Percentiles rank a stretch among this genome's conserved stretches.
These are phyloP conservation scores for Ophiocordyceps robertsii DNA, from an alignment of 2,329 filamentous ascomycete species.

Conservation along the genomic window DNA sequence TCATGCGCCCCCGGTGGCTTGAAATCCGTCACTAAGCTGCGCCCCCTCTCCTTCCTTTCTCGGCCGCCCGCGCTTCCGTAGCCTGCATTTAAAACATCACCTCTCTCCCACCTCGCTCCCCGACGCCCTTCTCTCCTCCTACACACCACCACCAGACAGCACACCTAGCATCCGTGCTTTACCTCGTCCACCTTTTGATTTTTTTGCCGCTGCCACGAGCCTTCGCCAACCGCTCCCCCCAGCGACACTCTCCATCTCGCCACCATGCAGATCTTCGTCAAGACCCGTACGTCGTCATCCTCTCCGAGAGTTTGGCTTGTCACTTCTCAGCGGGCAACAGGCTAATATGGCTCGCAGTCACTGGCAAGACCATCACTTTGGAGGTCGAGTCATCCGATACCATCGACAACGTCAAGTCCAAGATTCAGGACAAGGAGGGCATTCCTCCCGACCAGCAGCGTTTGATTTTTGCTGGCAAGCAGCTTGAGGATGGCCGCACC, in stretches of 20 bases:
- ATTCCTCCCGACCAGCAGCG: slow-evolving; percentile 94
- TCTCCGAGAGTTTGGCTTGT: too few relatives aligned
- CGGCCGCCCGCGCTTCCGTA: slow-evolving; percentile 4
- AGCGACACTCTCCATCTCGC: slow-evolving; percentile 7
- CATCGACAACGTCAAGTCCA: slow-evolving; percentile 92
- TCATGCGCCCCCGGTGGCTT: slow-evolving; percentile 15
- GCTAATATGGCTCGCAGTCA: not conserved
- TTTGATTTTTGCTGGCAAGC: slow-evolving; percentile 90
- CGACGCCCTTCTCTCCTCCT: slow-evolving; percentile 1
- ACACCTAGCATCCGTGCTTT: not conserved
- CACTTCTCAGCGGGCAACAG: not conserved
- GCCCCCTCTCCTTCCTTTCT: slow-evolving; percentile 9
- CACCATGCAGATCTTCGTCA: slow-evolving; percentile 96
- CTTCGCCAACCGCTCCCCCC: not conserved
- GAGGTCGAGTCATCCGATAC: slow-evolving; percentile 84
- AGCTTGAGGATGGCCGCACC: slow-evolving; percentile 86
- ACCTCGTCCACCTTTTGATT: not conserved
- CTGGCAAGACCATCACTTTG: slow-evolving; percentile 28
- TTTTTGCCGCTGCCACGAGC: not conserved
- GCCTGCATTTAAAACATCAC: slow-evolving; percentile 18
- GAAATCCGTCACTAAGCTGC: slow-evolving; percentile 15
- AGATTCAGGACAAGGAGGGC: slow-evolving; percentile 97
- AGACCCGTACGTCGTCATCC: slow-evolving; percentile 57
- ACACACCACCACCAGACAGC: slow-evolving; percentile 2
- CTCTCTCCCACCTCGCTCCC: not conserved